Base-by-base conservation (phyloP, 495 filamentous ascomycete genomes). In the Annulohypoxylon bovei region DNA sequence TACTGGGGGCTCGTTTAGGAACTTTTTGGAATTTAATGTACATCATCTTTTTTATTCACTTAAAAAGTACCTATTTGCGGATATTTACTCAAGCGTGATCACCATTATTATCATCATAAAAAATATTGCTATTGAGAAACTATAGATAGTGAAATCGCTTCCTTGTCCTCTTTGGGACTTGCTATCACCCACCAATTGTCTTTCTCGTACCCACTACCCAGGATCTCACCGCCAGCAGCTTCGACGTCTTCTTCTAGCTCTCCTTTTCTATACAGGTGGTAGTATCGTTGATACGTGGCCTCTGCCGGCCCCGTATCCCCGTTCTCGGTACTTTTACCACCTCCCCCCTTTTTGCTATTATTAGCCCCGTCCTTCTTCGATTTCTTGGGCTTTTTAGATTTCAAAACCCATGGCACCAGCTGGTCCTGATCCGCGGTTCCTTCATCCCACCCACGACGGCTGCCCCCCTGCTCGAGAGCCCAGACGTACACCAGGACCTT, bases 361-460 rank as follows among this genome's bases (percentile, higher is more conserved):
- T 22, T 37, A 32, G 44, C 37, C 39, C 73, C 68, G 28, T 64
- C 61, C 62, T 66, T 70, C 32, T 52, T 70, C 64, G 74, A 65
- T 40, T 68, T 64, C 55, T 80, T 78, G 23, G 73, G 76, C 63
- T 79, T 77, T 33, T 74, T 77, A 44, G 65, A 72, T 77, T 85
- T 85, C 77, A 94, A 83, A 11, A 98, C 92, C 95, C 95, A 99
- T 14, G 95, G 95, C 49, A 99, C 95, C 86, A 98, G 92, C 64
- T 97, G 88, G 81, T 99, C 95, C 79, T 98, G 94, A 63, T 89
- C 87, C 72, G 91, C 87, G 18, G 70, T 71, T 14, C 89, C 90
- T 75, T 94, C 91, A 68, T 93, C 91, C 95, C 95, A 99, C 18
- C 95, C 95, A 73, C 95, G 83, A 61, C 96, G 90, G 76, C 94